Base-by-base conservation (phyloP, 2,329 filamentous ascomycete genomes). In the Ophiostoma novo-ulmi region DNA sequence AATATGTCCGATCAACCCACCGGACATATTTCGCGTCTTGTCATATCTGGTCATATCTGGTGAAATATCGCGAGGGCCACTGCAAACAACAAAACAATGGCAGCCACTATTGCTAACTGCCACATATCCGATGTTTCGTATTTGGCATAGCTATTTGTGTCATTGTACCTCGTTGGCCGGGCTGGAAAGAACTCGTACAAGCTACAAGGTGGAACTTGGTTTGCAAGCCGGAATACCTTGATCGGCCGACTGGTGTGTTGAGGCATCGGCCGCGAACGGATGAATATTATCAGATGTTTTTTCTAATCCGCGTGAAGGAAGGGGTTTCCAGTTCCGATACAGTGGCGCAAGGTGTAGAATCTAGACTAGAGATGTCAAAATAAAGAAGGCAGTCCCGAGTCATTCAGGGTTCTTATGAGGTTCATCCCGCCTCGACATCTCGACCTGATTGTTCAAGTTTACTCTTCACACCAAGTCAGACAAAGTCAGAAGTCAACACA, bases 1-100 rank as follows among this genome's bases (percentile, higher is more conserved):
- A 58, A 26, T 58, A 58, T n/a, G 52, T 58, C 52, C 52, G 52
- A 58, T 58, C 52, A 58, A 22, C 22, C 52, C 52, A 31, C 22
- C 52, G 52, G 52, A 31, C 52, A 58, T 58, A 26, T 58, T 58
- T 26, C n/a, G 5, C 44, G 17, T 58, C 52, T 58, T 8, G n/a
- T 13, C 52, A 44, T 44, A 11, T 44, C 39, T 4, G 39, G 14
- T 44, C 39, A 22, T 58, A 26, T 26, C 13, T 58, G 52, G 52
- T 31, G n/a, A 26, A 58, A 58, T 58, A 26, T 22, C 22, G 52
- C 22, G 52, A 26, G 8, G 17, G 22, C 5, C 10, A 58, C n/a
- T 58, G 14, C 44, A 20, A 44, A 44, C 44, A 20, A 44, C 13
- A 44, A 44, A 48, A 48, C 17, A 48, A 20, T n/a, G 44, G 44